Evolutionary conservation across 768 basidiomycete species (phyloP), one percentile per base, ranked within the genome.

Genomic region (Lentinula detonsa): DNA sequence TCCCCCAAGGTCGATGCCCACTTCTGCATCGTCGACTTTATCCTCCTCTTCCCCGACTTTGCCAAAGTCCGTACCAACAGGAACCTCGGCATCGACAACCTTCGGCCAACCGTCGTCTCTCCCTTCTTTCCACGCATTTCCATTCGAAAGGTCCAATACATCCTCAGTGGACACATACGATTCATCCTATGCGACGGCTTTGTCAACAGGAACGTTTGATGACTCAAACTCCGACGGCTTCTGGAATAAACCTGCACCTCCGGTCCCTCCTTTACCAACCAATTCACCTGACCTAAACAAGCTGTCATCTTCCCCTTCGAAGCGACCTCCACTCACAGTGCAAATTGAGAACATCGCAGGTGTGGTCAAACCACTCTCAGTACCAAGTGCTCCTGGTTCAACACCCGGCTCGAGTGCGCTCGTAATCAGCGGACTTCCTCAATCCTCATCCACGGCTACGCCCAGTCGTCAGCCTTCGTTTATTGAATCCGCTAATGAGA

Each of bases 161-260:
- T 50, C 57, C 11, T 18, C 37, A 9, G 15, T 28, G 7, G 40
- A 23, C 28, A 56, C 55, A 28, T 55, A 61, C 45, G 21, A 34
- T 48, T 6, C 51, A 11, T 61, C 43, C 16, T 48, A 11, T 37
- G 35, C 53, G 7, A 46, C 53, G 16, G 2, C 11, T 34, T 18
- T 48, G n/a, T 48, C 43, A 18, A 56, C 45, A n/a, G 51, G 53
- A 16, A 49, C 34, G 6, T 57, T 81, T 5, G 80, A 81, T 48
- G 84, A 82, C 18, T 82, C 80, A 8, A 84, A 84, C 55, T 78
- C 77, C 59, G 76, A 74, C 18, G 71, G 71, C 31, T 71, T 80
- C 40, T 82, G 81, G 81, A 73, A 74, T 53, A 76, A 69, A 58
- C 71, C 23, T 67, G 68, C 53, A 68, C 76, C 15, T 37, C 39